Conservation (phyloP, 495 filamentous ascomycete species). For the Bryoglossum gracile region DNA sequence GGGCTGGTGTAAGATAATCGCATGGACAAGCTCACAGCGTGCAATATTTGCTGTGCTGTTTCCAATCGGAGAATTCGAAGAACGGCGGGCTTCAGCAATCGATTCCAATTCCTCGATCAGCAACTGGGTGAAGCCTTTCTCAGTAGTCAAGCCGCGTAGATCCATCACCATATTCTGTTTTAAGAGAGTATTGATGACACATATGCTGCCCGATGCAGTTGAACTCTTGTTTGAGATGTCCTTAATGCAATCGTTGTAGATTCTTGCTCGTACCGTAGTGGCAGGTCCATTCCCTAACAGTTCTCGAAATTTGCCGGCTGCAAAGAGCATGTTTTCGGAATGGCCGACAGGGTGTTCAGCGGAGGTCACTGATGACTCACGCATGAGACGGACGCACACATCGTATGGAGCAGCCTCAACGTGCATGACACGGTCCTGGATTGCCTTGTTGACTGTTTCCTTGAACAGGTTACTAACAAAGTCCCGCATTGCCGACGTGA, state of each 20-base stretch:
- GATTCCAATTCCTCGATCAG: constrained; percentile 43
- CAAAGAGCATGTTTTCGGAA: constrained; percentile 51
- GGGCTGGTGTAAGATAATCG: constrained; percentile 51
- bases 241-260: constrained; percentile 49
- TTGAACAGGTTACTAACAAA: constrained; percentile 38
- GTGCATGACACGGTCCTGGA: neutral
- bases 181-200: constrained; percentile 55
- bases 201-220: constrained; percentile 62
- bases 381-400: constrained; percentile 59
- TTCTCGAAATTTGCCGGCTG: constrained; percentile 26
- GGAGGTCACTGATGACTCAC: constrained; percentile 48
- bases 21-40: constrained; percentile 50
- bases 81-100: constrained; percentile 22
- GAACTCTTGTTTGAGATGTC: constrained; percentile 50
- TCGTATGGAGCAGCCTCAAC: constrained; percentile 41
- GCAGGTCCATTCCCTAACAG: constrained; percentile 38
- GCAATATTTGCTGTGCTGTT: constrained; percentile 38
- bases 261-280: constrained; percentile 40
- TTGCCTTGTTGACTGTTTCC: constrained; percentile 10
- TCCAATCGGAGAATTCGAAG: constrained; percentile 27
- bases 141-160: constrained; percentile 31
- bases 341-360: constrained; percentile 34
- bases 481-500: constrained; percentile 46
- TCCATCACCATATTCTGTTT: constrained; percentile 29
- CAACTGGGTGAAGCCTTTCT: constrained; percentile 39